Percentiles rank a stretch among this genome's conserved stretches.
phyloP scores from a whole-genome alignment of 257 asterid species.

The Lycium barbarum region DNA sequence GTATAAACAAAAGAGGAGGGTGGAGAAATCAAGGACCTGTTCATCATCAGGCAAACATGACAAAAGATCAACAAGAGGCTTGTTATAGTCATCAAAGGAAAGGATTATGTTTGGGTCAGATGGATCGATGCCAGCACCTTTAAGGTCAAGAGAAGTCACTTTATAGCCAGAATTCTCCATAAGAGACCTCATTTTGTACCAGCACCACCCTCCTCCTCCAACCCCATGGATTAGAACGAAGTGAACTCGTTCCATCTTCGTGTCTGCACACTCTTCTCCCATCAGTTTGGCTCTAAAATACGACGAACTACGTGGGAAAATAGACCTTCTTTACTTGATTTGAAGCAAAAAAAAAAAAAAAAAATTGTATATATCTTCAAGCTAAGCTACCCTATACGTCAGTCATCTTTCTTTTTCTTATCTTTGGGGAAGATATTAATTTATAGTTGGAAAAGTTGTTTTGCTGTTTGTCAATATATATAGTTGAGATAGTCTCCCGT shows the following conservation, averaged over 20 bases:
- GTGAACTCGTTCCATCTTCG: slow-evolving; percentile 42
- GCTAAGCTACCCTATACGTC: neutral
- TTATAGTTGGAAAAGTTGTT: neutral
- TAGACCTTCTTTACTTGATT: too few species aligned
- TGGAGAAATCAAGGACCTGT: slow-evolving; percentile 45
- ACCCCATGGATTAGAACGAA: slow-evolving; percentile 84
- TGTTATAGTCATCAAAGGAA: slow-evolving; percentile 65
- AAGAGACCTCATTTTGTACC: slow-evolving; percentile 75
- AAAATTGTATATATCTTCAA: neutral
- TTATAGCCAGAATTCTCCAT: slow-evolving; percentile 74
- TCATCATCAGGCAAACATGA: slow-evolving; percentile 49
- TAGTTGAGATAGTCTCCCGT: slow-evolving; percentile 14
- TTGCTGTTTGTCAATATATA: too few species aligned
- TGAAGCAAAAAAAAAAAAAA: too few species aligned
- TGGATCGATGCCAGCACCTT: slow-evolving; percentile 68
- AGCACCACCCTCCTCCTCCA: slow-evolving; percentile 82
- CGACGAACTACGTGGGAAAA: too few species aligned
- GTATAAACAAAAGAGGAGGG: too few species aligned
- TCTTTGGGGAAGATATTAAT: neutral
- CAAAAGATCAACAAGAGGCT: slow-evolving; percentile 72
- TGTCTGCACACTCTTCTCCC: neutral
- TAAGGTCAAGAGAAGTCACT: slow-evolving; percentile 84
- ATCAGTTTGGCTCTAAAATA: too few species aligned
- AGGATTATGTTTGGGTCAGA: slow-evolving; percentile 68
- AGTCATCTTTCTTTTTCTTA: neutral